phyloP scores from a whole-genome alignment of 805 yeast species.

The Kuraishia capsulata region DNA sequence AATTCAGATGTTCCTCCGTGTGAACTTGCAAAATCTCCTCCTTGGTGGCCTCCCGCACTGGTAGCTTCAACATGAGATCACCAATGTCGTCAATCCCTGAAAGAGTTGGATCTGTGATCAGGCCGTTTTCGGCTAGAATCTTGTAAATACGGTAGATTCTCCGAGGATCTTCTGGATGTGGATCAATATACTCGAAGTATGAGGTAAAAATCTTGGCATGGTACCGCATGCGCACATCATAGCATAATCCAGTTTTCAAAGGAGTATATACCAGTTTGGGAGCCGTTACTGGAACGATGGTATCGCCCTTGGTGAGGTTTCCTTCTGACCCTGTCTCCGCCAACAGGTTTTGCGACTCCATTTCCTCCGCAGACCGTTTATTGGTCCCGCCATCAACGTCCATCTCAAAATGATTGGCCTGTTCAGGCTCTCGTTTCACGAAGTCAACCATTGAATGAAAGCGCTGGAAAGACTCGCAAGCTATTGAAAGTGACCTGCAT shows the following conservation, averaged over 20 bases:
- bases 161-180: slow-evolving; percentile 98
- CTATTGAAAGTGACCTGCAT: too few relatives aligned
- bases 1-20: slow-evolving; percentile 68
- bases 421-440: too few relatives aligned
- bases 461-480: too few relatives aligned
- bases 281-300: slow-evolving; percentile 46
- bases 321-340: background rate
- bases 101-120: slow-evolving; percentile 70
- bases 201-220: slow-evolving; percentile 92
- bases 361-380: background rate
- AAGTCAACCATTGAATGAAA: background rate
- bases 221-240: slow-evolving; percentile 95
- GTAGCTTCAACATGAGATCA: slow-evolving; percentile 78
- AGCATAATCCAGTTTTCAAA: slow-evolving; percentile 86
- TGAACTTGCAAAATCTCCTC: slow-evolving; percentile 88
- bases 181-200: slow-evolving; percentile 90
- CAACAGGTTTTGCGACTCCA: background rate
- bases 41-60: slow-evolving; percentile 79
- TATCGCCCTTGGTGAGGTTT: background rate
- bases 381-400: background rate
- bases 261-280: slow-evolving; percentile 69
- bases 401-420: too few relatives aligned
- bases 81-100: slow-evolving; percentile 73
- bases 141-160: slow-evolving; percentile 91
- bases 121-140: slow-evolving; percentile 87